Percentiles rank a stretch among this genome's conserved stretches.
These are phyloP conservation scores for Polytrichum commune DNA, from an alignment of 225 moss, liverwort and hornwort species.

Conservation along the genomic window DNA sequence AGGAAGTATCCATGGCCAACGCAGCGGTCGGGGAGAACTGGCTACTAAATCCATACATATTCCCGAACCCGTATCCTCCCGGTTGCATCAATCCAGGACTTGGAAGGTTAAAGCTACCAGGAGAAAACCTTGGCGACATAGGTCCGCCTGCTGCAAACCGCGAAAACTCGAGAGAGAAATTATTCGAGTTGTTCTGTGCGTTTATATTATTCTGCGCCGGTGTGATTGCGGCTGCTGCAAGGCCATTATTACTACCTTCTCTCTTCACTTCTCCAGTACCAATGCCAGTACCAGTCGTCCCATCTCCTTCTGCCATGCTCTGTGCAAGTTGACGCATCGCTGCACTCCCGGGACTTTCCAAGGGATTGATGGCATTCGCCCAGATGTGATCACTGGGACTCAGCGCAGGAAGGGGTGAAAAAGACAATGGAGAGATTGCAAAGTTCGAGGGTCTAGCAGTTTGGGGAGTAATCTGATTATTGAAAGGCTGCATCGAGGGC, in stretches of 20 bases:
- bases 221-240: neutral
- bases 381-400: constrained; percentile 50
- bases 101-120: constrained; percentile 37
- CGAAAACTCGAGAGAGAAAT: constrained; percentile 24
- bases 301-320: constrained; percentile 21
- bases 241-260: constrained; percentile 2
- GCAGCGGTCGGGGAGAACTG: constrained; percentile 54
- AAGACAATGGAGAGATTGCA: constrained; percentile 39
- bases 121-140: constrained; percentile 40
- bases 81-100: constrained; percentile 44
- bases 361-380: constrained; percentile 36
- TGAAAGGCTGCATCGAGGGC: constrained; percentile 1
- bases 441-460: constrained; percentile 32
- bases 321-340: constrained; percentile 49
- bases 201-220: constrained; percentile 4
- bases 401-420: constrained; percentile 54
- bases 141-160: constrained; percentile 30
- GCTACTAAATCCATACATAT: constrained; percentile 48
- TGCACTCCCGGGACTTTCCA: constrained; percentile 34
- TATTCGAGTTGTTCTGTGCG: constrained; percentile 1
- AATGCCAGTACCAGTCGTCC: neutral
- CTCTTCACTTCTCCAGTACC: neutral
- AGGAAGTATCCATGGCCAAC: constrained; percentile 64
- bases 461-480: constrained; percentile 18
- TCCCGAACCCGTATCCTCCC: constrained; percentile 62